Evolutionary conservation across 768 basidiomycete species (phyloP), one percentile per base, ranked within the genome.

Genomic region (Melanogaster broomeanus): DNA sequence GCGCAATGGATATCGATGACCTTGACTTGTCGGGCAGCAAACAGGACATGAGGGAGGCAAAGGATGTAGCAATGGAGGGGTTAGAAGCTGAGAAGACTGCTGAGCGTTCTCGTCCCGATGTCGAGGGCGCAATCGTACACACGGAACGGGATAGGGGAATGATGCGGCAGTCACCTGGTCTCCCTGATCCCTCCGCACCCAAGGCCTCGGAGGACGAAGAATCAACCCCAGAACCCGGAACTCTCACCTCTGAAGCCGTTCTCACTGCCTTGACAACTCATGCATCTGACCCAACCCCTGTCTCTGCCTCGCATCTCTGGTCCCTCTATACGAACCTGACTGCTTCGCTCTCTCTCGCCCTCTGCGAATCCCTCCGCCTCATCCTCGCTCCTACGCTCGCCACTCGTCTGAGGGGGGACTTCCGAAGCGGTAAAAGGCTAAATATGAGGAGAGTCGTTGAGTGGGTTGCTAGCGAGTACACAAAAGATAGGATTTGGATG

Each of bases 391-490:
- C 97, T 0, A 98, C 96, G 0, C 77, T 90, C 43, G 93, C 97
- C 6, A 97, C 96, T 6, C 83, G 97, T 19, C 77, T 99, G 39
- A 88, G 90, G 71, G 97, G 97, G 34, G 97, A 98, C 74, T 99
- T 97, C 70, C 89, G 95, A 27, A 95, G 92, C 0, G 97, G 97
- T 46, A 99, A 99, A 72, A 82, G 96, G 18, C 81, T 99, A 27
- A 98, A 98, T 71, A 98, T 98, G 96, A 93, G 95, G 68, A 95
- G 95, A 72, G 93, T 98, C 68, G 95, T 99, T 54, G 85, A 90
- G 3, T 98, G 96, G 76, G 95, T 99, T 54, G 96, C 97, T 31
- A 92, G 89, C 72, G 97, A 99, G 72, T 99, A 92, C 76, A 98
- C 95, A 45, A 98, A 98, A 69, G 96, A 99, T 79, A 95, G 95